Evolutionary conservation across 106 monocot species (phyloP).

Genomic region (Alisma plantagoaquatica): DNA sequence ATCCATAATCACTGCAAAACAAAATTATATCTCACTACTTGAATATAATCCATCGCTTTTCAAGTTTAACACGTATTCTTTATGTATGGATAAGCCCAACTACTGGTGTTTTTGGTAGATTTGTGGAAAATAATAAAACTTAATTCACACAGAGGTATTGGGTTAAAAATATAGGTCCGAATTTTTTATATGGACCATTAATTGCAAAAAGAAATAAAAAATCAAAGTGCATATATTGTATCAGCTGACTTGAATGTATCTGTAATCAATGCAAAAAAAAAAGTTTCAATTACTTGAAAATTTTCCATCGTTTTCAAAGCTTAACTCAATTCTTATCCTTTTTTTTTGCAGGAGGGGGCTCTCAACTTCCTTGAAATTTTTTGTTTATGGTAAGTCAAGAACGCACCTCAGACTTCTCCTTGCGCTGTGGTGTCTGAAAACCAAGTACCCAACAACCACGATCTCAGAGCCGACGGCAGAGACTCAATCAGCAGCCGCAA

Average conservation of each 20-base stretch:
- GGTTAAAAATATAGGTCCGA: too few species aligned
- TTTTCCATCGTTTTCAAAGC: not conserved
- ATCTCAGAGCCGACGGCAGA: not conserved
- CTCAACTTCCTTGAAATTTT: slow-evolving; percentile 3
- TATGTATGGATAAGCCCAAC: too few species aligned
- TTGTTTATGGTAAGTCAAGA: slow-evolving; percentile 74
- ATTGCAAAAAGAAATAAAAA: too few species aligned
- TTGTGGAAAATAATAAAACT: too few species aligned
- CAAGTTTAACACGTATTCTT: too few species aligned
- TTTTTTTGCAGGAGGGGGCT: slow-evolving; percentile 15
- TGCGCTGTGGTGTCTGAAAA: slow-evolving; percentile 24
- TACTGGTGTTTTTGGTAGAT: too few species aligned
- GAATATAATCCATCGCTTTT: too few species aligned
- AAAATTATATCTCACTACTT: not conserved
- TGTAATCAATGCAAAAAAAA: not conserved
- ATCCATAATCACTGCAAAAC: too few species aligned
- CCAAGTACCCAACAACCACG: not conserved
- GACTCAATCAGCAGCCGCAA: not conserved
- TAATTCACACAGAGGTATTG: too few species aligned
- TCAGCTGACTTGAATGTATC: not conserved
- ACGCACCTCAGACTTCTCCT: slow-evolving; percentile 87
- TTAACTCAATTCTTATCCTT: too few species aligned
- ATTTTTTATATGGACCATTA: too few species aligned
- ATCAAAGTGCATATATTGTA: too few species aligned
- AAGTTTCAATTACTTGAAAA: not conserved